Evolutionary conservation across 2,329 filamentous ascomycete species (phyloP), one percentile per base, ranked within the genome.

Genomic region (Alternaria tenuissima): DNA sequence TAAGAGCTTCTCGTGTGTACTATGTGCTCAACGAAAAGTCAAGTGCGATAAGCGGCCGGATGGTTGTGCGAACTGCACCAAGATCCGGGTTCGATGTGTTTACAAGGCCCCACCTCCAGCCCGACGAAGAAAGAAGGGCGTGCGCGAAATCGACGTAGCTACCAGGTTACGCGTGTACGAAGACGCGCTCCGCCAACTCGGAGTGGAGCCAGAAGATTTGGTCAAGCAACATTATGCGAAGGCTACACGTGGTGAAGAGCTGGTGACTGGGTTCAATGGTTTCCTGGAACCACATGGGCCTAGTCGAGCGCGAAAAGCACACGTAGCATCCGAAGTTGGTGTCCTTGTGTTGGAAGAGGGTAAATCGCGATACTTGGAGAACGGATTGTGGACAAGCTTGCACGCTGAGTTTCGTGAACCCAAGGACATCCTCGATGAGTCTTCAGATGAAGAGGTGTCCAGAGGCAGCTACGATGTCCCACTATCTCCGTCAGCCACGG

Each of bases 1-100:
- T 3, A 77, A 78, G 47, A 64, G 67, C 42, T 77, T 71, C 49
- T 75, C 76, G 1, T 78, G 76, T 48, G 67, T 76, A 5, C 64
- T 76, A 9, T 77, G 75, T 53, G 70, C 74, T 7, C 72, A 74
- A 41, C 63, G 76, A 12, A 78, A 78, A 58, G 75, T 78, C 20
- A 74, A 69, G 54, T 78, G 75, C 52, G 74, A 78, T 41, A 72
- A 70, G 39, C 53, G 28, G 5, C 66, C 69, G 12, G 65, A 69
- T 26, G 73, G 74, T 1, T 77, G 76, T 51, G 63, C 64, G 0
- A 76, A 73, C 44, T 77, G 75, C 62, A 62, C 65, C 7, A 73
- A 74, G 53, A 67, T 72, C 9, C 68, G 74, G 22, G 70, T 75
- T 11, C 54, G 63, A 14, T 77, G 75, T 58, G 57, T 76, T 16